Conservation (phyloP, 2,329 filamentous ascomycete genomes). For the Colletotrichum trifolii region DNA sequence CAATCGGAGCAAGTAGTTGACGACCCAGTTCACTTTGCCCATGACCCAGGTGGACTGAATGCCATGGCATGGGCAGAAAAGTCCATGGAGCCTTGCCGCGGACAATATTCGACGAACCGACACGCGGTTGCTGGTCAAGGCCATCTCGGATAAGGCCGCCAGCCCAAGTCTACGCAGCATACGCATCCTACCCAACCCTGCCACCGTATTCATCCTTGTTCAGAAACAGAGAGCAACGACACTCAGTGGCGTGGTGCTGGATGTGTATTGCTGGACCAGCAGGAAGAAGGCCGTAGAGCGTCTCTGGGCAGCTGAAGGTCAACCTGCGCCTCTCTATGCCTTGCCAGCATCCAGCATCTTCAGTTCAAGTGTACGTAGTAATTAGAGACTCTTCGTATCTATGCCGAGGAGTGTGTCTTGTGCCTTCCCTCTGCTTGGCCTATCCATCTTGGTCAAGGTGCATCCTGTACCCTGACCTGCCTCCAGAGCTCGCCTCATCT, state of each 20-base stretch:
- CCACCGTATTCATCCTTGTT: conserved; percentile 13
- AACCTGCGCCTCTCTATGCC: neutral
- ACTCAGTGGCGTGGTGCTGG: too few species aligned
- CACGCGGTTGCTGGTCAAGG: too few species aligned
- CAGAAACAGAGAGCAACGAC: neutral
- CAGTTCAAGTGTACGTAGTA: neutral
- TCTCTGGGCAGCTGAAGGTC: neutral
- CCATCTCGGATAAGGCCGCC: neutral
- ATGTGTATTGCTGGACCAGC: too few species aligned
- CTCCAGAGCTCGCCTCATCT: neutral
- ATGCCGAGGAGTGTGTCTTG: neutral
- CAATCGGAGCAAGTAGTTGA: neutral
- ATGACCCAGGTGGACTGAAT: conserved; percentile 4
- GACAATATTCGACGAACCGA: conserved; percentile 9
- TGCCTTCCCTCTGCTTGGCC: neutral
- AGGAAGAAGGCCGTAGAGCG: too few species aligned
- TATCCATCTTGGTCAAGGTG: neutral
- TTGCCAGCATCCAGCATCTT: conserved; percentile 7
- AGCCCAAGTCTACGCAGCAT: neutral
- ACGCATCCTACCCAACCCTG: neutral
- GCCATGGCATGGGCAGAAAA: conserved; percentile 5
- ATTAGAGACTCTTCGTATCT: neutral
- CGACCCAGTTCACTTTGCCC: neutral
- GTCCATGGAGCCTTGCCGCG: neutral
- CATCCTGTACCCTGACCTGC: neutral